Evolutionary conservation across 495 filamentous ascomycete genomes (phyloP), one percentile per base, ranked within the genome.

Genomic region (Daldinia vernicosa): DNA sequence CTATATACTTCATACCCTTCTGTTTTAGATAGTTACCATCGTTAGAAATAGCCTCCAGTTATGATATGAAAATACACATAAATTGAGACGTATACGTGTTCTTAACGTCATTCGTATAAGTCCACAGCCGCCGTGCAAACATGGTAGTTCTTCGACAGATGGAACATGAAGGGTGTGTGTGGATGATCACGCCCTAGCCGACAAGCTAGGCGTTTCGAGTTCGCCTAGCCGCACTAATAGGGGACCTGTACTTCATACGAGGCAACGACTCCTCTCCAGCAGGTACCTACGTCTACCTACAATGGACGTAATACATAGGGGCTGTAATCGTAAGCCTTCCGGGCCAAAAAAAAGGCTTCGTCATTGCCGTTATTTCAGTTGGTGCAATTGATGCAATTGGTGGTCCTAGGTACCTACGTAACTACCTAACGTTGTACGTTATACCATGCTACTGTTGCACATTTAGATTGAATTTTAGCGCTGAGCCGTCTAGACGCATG

Each of bases 381-480:
- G 43, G 15, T 56, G 4, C 7, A 17, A 30, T 54, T 30, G 28
- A 32, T 19, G 26, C 17, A 67, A 33, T 24, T 57, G 40, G 33
- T 35, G 2, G 51, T 45, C 35, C 27, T 51, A 33, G 24, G 50
- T 59, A 52, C 30, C 24, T n/a, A n/a, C n/a, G n/a, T n/a, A n/a
- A n/a, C n/a, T n/a, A n/a, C n/a, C n/a, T n/a, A 28, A 52, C 17
- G 59, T 63, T 59, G 60, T 45, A 43, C 33, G 19, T 22, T 24
- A 7, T 72, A 72, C 59, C 55, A 45, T 47, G 24, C 28, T 28
- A 52, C 60, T 72, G 64, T 72, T 37, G 53, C 66, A 63, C 70
- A 63, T 62, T 69, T 69, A 73, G 60, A 72, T 66, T 72, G 70
- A 62, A 58, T 40, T 63, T 72, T 72, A 69, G 70, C 70, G 65